Base-by-base conservation (phyloP, 1,284 basidiomycete genomes). In the Puccinia triticina region DNA sequence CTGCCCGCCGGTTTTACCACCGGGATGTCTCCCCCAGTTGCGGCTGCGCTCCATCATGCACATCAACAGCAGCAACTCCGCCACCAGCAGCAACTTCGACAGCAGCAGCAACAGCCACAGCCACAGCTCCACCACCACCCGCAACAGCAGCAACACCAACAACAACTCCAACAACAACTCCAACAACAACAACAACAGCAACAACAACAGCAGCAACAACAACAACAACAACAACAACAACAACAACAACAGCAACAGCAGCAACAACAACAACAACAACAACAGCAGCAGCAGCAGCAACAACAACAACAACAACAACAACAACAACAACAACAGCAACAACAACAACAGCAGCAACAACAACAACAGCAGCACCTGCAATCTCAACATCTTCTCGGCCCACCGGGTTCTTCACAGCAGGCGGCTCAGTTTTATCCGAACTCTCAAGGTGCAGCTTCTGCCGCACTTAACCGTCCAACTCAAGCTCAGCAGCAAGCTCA, bases 131-230 rank as follows among this genome's bases (percentile, higher is more conserved):
- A 32, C 21, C 74, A 76, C 23, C 34, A 73, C 11, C 32, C 4
- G 7, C 69, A 66, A 10, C 64, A 59, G 23, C 76, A 64, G 5
- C 57, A 78, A n/a, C 50, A 72, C 26, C 59, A 46, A 1, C 77
- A 69, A 10, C 61, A 69, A 18, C 77, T 55, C 0, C 67, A 81
- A 34, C 67, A 59, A 11, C 78, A 64, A 18, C 53, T 43, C n/a
- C 67, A 71, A 21, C 67, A 57, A n/a, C 69, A 73, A 29, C 78
- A 81, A 73, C 78, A 81, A 34, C 67, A 71, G 11, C 69, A 73
- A 29, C 53, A 43, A 48, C 50, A 81, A 32, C 69, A 72, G 57
- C 71, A 73, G 26, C 79, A 81, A 66, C 71, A 48, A 7, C 40
- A 64, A 48, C 69, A 61, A 74, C 40, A 34, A 46, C 71, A 73